These are phyloP conservation scores for Claviceps monticola DNA, from an alignment of 2,329 filamentous ascomycete genomes.

Conservation along the genomic window DNA sequence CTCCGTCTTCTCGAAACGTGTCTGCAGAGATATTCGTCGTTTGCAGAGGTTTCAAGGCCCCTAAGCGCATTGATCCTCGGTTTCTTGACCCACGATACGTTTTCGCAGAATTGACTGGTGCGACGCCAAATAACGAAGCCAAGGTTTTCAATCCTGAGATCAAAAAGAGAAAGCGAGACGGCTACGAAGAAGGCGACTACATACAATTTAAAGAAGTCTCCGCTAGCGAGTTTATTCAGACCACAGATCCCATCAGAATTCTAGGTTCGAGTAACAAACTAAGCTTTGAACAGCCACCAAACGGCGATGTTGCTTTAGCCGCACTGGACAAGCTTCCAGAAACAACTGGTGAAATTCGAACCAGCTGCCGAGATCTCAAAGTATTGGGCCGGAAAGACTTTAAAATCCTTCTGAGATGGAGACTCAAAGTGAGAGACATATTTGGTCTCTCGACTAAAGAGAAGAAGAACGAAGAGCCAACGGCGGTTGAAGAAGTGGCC, in stretches of 20 bases:
- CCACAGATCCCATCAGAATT: constrained; percentile 82
- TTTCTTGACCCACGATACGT: constrained; percentile 83
- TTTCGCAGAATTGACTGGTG: constrained; percentile 79
- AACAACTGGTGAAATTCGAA: constrained; percentile 68
- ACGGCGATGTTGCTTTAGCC: constrained; percentile 74
- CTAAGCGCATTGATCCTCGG: constrained; percentile 81
- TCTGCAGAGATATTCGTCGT: constrained; percentile 98
- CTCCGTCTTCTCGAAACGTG: constrained; percentile 87
- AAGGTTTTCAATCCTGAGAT: constrained; percentile 96
- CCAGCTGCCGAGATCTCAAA: constrained; percentile 71
- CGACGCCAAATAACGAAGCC: constrained; percentile 87
- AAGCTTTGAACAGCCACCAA: constrained; percentile 64
- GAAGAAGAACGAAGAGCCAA: constrained; percentile 46
- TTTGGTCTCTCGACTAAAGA: constrained; percentile 62
- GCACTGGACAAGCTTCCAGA: constrained; percentile 77
- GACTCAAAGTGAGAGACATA: constrained; percentile 74
- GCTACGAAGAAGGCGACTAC: constrained; percentile 93
- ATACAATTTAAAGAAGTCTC: constrained; percentile 81
- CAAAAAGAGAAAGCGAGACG: constrained; percentile 95
- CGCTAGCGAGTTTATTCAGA: constrained; percentile 89
- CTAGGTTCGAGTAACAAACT: constrained; percentile 76
- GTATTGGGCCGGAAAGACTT: constrained; percentile 92
- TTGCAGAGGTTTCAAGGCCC: constrained; percentile 87
- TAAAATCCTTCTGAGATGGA: constrained; percentile 77
- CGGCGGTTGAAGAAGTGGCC: constrained; percentile 45